Evolutionary conservation across 805 yeast genomes (phyloP), one percentile per base, ranked within the genome.

Genomic region (Nakazawaea ambrosiae): DNA sequence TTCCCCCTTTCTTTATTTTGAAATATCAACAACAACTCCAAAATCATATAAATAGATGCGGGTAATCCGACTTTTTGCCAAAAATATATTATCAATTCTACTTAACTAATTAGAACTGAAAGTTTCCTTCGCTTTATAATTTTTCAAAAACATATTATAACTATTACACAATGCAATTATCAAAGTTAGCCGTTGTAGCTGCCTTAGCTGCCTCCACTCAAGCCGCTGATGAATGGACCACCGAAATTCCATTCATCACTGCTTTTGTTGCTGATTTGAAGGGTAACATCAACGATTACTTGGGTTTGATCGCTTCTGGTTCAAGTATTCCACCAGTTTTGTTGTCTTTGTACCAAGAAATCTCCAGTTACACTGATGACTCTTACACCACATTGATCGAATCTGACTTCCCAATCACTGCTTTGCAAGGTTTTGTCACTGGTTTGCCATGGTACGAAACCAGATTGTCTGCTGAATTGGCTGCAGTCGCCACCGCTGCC

Each of bases 341-440:
- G 32, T 47, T 66, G 8, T 34, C 49, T 12, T 49, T 64, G 37
- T 65, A 63, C 31, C 30, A 45, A 30, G 45, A 47, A 22, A 61
- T 57, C 25, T 48, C 46, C 23, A 66, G 70, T 31, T 66, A 65
- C 51, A 66, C 65, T 9, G 69, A 66, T 48, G 59, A 63, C 36
- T 54, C 66, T n/a, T 66, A 63, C 52, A 66, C 71, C 31, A 65
- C 71, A 25, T 52, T 66, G 41, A 51, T 60, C 41, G 46, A 53
- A 36, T 36, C 54, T 28, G 38, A 57, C 10, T 41, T 41, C 31
- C 43, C 43, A 36, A 39, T 31, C 22, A 36, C 15, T 11, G 35
- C 32, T 29, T 41, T 45, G 23, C 20, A 25, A 8, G 18, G 43
- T 11, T 53, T 56, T 39, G 61, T 50, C 10, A 53, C 61, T 15